Percentiles rank a stretch among this genome's conserved stretches.
These are phyloP conservation scores for Tremella mesenterica DNA, from an alignment of 768 basidiomycete genomes.

Conservation along the genomic window DNA sequence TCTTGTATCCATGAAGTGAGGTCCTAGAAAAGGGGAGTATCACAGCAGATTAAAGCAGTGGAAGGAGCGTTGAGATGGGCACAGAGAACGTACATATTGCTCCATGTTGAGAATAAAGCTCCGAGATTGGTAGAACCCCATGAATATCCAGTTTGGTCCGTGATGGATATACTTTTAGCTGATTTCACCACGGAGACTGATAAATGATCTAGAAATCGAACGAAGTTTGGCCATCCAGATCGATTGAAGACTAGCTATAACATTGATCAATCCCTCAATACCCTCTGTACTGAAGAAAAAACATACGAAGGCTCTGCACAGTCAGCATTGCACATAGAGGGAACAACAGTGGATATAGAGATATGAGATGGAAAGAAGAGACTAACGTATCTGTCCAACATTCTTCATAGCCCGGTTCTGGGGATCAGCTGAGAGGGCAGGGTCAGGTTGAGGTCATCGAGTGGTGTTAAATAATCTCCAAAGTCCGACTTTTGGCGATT, in stretches of 20 bases:
- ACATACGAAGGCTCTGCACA: neutral
- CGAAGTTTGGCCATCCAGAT: neutral
- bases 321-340: too few species aligned
- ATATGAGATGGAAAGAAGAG: neutral
- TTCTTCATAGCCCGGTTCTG: constrained; percentile 6
- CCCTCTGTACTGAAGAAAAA: neutral
- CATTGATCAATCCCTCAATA: neutral
- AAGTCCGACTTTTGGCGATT: too few species aligned
- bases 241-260: constrained; percentile 1
- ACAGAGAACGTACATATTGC: neutral
- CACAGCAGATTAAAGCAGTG: too few species aligned
- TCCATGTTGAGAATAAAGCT: neutral
- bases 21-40: too few species aligned
- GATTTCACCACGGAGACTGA: neutral
- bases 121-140: neutral
- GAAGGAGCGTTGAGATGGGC: too few species aligned
- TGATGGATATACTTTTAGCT: neutral
- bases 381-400: constrained; percentile 5
- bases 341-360: neutral
- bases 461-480: too few species aligned
- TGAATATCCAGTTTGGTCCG: neutral
- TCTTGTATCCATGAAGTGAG: too few species aligned
- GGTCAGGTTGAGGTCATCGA: too few species aligned
- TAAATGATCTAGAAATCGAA: neutral
- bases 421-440: too few species aligned